A percentile compares a stretch with the other conserved stretches of the same genome.
phyloP scores from a whole-genome alignment of 2,329 filamentous ascomycete species.

The Fusarium sterilihyphosum region DNA sequence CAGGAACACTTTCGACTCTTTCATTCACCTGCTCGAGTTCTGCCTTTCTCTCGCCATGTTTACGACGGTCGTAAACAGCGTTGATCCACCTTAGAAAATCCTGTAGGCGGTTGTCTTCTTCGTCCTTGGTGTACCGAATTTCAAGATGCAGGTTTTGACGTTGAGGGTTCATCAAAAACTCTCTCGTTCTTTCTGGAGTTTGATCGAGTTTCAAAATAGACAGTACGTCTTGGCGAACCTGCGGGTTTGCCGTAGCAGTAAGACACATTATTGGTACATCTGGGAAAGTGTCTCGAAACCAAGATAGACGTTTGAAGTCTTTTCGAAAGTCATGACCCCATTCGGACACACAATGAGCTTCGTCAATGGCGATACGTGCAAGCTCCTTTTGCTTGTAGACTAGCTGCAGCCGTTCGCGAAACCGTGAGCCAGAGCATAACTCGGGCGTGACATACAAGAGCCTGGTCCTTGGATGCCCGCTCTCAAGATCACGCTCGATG shows the following conservation, averaged over 20 bases:
- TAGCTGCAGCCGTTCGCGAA: conserved; percentile 77
- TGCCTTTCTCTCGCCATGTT: conserved; percentile 64
- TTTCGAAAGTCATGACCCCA: conserved; percentile 98
- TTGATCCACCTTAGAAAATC: conserved; percentile 83
- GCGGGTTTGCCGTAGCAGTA: conserved; percentile 87
- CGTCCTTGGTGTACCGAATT: conserved; percentile 82
- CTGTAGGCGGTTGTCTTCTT: conserved; percentile 75
- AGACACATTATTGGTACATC: conserved; percentile 91
- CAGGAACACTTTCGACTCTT: conserved; percentile 72
- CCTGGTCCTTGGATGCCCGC: conserved; percentile 83
- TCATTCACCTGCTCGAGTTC: conserved; percentile 66
- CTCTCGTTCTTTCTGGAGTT: conserved; percentile 67
- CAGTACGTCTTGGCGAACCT: conserved; percentile 85
- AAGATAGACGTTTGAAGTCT: conserved; percentile 86
- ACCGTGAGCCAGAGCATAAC: conserved; percentile 79
- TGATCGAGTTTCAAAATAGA: conserved; percentile 74
- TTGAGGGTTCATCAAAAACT: conserved; percentile 85
- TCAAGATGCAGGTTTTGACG: conserved; percentile 91
- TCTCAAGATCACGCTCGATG: conserved; percentile 84
- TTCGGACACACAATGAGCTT: conserved; percentile 97
- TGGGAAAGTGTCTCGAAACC: conserved; percentile 84
- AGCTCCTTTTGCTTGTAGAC: conserved; percentile 85
- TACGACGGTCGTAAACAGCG: conserved; percentile 75
- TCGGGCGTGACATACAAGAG: conserved; percentile 96
- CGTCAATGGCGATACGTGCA: conserved; percentile 89